Conservation (phyloP, 352 stramenopile genomes). For the Globisporangium irregulare region DNA sequence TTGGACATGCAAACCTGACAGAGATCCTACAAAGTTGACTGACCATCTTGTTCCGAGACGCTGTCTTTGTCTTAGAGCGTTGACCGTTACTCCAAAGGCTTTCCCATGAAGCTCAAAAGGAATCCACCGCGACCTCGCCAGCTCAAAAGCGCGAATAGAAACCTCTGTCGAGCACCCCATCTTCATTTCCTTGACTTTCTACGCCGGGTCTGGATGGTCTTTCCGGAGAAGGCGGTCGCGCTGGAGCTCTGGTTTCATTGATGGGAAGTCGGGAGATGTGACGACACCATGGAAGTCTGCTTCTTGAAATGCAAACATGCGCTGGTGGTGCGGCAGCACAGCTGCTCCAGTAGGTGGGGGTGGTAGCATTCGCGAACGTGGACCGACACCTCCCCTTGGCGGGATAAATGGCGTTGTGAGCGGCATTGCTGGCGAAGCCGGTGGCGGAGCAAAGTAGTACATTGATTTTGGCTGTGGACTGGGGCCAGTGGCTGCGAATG, state of each 20-base stretch:
- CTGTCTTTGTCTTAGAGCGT: too few species aligned
- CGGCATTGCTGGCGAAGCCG: not conserved
- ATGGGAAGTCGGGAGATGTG: conserved; percentile 5
- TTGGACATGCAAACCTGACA: too few species aligned
- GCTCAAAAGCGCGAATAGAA: not conserved
- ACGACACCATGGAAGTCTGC: conserved; percentile 11
- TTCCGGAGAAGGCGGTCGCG: not conserved
- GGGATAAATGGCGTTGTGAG: conserved; percentile 4
- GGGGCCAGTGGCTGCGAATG: conserved; percentile 8
- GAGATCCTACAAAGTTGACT: too few species aligned
- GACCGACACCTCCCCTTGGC: not conserved
- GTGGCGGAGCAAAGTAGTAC: conserved; percentile 45
- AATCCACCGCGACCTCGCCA: too few species aligned
- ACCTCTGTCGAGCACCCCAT: not conserved
- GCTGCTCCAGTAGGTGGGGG: not conserved
- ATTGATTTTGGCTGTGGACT: conserved; percentile 23
- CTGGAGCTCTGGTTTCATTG: conserved; percentile 3
- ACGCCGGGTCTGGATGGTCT: not conserved
- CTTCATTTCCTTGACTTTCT: not conserved
- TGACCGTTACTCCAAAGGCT: too few species aligned
- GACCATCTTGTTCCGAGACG: too few species aligned
- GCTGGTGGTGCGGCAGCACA: not conserved
- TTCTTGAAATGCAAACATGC: conserved; percentile 12
- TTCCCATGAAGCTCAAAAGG: too few species aligned
- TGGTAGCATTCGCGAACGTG: conserved; percentile 9